A percentile compares a stretch with the other conserved stretches of the same genome.
phyloP scores from a whole-genome alignment of 768 basidiomycete genomes.

The Mycena galericulata region DNA sequence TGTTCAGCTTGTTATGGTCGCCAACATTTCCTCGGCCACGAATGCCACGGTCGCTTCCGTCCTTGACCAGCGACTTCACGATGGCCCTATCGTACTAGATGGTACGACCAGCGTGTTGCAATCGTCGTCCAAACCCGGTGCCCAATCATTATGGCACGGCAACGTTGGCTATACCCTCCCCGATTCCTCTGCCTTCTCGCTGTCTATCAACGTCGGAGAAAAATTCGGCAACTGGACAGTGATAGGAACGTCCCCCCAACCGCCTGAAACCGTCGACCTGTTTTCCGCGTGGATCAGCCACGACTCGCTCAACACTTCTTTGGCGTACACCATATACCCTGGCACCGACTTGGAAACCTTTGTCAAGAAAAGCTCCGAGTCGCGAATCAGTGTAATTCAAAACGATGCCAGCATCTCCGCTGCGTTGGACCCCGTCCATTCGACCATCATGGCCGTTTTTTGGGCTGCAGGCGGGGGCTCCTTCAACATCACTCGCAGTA shows the following conservation, averaged over 20 bases:
- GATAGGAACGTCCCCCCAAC: conserved; percentile 73
- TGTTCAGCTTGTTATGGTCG: conserved; percentile 72
- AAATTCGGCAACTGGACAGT: conserved; percentile 70
- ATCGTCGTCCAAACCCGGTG: conserved; percentile 13
- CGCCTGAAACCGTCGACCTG: conserved; percentile 67
- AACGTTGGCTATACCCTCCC: conserved; percentile 71
- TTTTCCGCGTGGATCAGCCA: conserved; percentile 74
- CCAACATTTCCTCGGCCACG: conserved; percentile 59
- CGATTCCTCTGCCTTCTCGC: conserved; percentile 45
- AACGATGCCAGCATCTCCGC: conserved; percentile 66
- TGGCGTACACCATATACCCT: conserved; percentile 70
- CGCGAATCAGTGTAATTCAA: conserved; percentile 51
- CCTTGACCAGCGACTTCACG: conserved; percentile 71
- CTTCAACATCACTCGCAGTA: conserved; percentile 47
- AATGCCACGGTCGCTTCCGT: conserved; percentile 68
- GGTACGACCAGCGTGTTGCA: conserved; percentile 34
- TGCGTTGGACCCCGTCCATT: conserved; percentile 56
- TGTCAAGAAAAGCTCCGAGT: conserved; percentile 46
- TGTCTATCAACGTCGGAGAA: conserved; percentile 56
- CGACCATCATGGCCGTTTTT: conserved; percentile 63
- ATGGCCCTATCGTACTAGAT: conserved; percentile 58
- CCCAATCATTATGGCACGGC: conserved; percentile 70
- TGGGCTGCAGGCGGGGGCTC: conserved; percentile 64
- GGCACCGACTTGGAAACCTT: conserved; percentile 57
- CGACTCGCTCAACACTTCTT: conserved; percentile 44